Evolutionary conservation across 2,329 filamentous ascomycete genomes (phyloP), one percentile per base, ranked within the genome.

Genomic region (Plectosphaerella plurivora): DNA sequence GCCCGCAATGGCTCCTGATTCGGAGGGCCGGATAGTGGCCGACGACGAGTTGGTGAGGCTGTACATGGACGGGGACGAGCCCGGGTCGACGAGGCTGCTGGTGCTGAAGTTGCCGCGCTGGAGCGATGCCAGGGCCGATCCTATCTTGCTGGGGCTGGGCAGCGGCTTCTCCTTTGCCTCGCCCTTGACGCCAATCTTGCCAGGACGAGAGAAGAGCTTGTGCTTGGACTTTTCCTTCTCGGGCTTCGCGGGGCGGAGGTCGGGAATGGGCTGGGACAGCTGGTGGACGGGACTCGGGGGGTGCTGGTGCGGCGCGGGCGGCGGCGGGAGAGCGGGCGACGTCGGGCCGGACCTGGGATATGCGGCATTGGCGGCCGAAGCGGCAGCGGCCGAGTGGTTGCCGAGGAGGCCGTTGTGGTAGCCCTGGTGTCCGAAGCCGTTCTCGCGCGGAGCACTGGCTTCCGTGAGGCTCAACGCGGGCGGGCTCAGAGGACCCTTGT

Each of bases 181-280:
- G 36, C 83, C 79, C 65, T 88, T 90, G 53, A 84, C 83, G 49
- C 82, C 80, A 60, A 91, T 88, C 69, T 87, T 91, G 63, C 87
- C 87, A 1, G 88, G 88, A 49, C 89, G 81, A 7, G 86, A 89
- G 65, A 92, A 92, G 25, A 93, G 76, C 73, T 93, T 93, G 66
- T 89, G 87, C 70, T 91, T 91, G 55, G 84, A 84, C 68, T 86
- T 86, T 61, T 86, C 83, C 55, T 89, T 89, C 61, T 89, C 86
- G 25, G 81, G 75, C 60, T 82, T 81, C 33, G 66, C 62, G 20
- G 79, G 77, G 66, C 88, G 86, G 59, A 47, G 50, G 14, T 88
- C 84, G 3, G 75, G 70, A 45, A 73, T 61, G 44, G 59, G 58
- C 50, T 59, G 69, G 45, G 65, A 70, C 11, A 67, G 67, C 28